Evolutionary conservation across 1,139 yeast genomes (phyloP), one percentile per base, ranked within the genome.

Genomic region (Sugiyamaella grinbergsii): DNA sequence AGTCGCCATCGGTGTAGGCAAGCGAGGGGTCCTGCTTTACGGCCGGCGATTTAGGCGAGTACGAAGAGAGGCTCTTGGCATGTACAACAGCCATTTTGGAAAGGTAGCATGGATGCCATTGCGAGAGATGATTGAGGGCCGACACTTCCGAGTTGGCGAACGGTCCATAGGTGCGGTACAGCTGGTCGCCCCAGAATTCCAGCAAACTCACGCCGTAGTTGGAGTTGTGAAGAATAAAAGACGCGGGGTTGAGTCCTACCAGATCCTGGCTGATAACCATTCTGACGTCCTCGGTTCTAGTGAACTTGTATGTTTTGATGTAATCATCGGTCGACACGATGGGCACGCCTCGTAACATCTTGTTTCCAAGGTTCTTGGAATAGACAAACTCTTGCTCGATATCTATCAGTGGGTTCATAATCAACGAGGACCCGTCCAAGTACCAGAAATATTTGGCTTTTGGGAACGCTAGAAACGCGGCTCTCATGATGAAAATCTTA

Each of bases 391-490:
- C 79, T 31, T 80, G 74, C 33, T 77, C 71, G 38, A 89, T 62
- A 54, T 84, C 79, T 34, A 81, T 72, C 47, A 78, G 77, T 53
- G 79, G 71, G 52, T 86, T 78, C 86, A 84, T 82, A 51, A 90
- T 80, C 50, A 86, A 67, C 0, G 88, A 79, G 60, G 83, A 56
- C 41, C 58, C 56, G 64, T 86, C 95, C 43, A 90, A 65, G 63
- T 82, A 90, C 90, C 96, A 85, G 61, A 88, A 83, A 76, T 88
- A 85, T 63, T 85, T 80, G 5, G 95, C 84, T 39, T 82, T 72
- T 0, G 96, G 96, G 71, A 88, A 87, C 0, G 95, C 91, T 67
- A 80, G 80, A 83, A 88, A 80, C 6, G 96, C 96, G 11, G 91
- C 91, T 57, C 94, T 76, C 64, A 85, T 64, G 37, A 81, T 68